A percentile compares a stretch with the other conserved stretches of the same genome.
Evolutionary conservation across 805 yeast genomes (phyloP).

Genomic region (Saturnispora ahearnii): DNA sequence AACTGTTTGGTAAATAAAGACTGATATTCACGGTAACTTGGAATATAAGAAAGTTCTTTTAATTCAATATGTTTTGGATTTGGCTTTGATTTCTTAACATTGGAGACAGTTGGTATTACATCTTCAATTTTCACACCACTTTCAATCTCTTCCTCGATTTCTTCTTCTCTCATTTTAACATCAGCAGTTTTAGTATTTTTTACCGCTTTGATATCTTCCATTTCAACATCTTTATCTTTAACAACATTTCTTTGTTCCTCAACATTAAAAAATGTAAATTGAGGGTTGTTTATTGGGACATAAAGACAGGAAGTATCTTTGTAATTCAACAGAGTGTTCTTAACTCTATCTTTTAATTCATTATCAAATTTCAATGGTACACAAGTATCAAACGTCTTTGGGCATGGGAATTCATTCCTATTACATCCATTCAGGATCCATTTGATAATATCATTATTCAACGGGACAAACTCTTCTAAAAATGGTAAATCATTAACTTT

Average conservation of each 20-base stretch:
- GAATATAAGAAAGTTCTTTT: conserved; percentile 7
- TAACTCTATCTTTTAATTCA: conserved; percentile 17
- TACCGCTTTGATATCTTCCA: not conserved
- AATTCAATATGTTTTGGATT: not conserved
- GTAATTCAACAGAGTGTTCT: conserved; percentile 15
- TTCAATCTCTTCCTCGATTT: not conserved
- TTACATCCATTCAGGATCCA: conserved; percentile 22
- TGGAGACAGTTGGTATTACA: not conserved
- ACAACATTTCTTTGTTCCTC: not conserved
- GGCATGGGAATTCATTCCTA: conserved; percentile 15
- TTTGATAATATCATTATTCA: conserved; percentile 17
- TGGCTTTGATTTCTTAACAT: not conserved
- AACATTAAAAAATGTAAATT: not conserved
- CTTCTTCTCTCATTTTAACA: not conserved
- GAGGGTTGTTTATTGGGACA: conserved; percentile 28
- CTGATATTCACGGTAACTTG: conserved; percentile 26
- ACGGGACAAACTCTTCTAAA: conserved; percentile 9
- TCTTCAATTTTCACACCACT: not conserved
- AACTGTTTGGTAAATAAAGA: conserved; percentile 30
- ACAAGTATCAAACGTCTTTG: conserved; percentile 14
- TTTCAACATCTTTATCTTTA: not conserved
- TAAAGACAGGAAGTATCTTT: conserved; percentile 23
- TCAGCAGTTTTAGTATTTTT: not conserved
- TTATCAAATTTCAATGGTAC: conserved; percentile 7
- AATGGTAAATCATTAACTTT: conserved; percentile 10